Evolutionary conservation across 2,329 filamentous ascomycete genomes (phyloP), one percentile per base, ranked within the genome.

Genomic region (Kalmusia sp.): DNA sequence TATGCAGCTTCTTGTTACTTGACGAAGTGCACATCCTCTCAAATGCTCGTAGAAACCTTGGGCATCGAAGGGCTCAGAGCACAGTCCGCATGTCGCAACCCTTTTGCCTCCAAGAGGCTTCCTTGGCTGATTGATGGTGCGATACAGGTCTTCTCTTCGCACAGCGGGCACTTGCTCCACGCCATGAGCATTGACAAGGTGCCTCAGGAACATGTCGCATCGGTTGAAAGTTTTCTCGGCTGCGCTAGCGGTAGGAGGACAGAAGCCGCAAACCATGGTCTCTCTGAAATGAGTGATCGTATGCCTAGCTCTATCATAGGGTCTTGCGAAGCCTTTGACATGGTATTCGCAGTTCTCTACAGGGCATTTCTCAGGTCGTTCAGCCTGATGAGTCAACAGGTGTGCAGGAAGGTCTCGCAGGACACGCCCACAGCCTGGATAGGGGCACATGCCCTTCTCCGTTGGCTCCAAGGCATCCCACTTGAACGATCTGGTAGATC

Each of bases 31-130:
- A 68, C 84, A 87, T 65, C 85, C 84, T 62, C 85, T 91, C 55
- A 96, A 80, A 80, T 97, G 92, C 76, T 96, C 92, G 72, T 96
- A 96, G 76, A 96, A 96, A 66, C 96, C 92, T 74, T 96, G 92
- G 1, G 92, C 90, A 54, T 87, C 92, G 72, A 96, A 96, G 8
- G 84, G 89, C 38, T 86, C 83, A n/a, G 89, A 89, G 74, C 93
- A 97, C 57, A 93, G 95, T 2, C 91, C 95, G 74, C 93, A 97
- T 72, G 88, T 90, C 53, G 92, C 92, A 41, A 89, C 89, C 24
- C 87, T 2, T 85, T 84, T 30, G 87, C 79, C 73, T 87, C 88
- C 78, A 87, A 27, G 9, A 30, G 33, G 30, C 24, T 41, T 45
- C 9, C 34, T 34, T 21, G 45, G 22, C 6, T 25, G 19, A 22